Evolutionary conservation across 768 basidiomycete genomes (phyloP).

Genomic region (Boletus reticuloceps): DNA sequence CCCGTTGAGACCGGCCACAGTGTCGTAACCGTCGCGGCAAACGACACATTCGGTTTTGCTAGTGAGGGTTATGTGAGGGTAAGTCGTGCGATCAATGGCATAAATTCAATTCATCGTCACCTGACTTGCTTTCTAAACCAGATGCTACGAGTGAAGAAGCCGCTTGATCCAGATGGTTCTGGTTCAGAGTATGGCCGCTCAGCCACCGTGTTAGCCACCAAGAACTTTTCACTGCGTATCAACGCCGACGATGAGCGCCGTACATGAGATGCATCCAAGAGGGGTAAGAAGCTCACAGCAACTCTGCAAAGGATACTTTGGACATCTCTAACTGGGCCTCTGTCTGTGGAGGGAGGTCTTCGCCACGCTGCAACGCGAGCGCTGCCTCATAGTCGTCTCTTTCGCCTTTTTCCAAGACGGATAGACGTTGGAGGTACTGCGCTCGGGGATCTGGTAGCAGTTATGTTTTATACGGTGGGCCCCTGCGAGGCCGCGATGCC

Average conservation of each 20-base stretch:
- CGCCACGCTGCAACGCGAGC: constrained; percentile 35
- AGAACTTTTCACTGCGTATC: constrained; percentile 7
- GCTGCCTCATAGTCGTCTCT: constrained; percentile 16
- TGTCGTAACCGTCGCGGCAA: constrained; percentile 36
- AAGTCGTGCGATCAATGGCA: not conserved
- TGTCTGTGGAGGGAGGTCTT: constrained; percentile 19
- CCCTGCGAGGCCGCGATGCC: not conserved
- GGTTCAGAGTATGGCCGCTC: not conserved
- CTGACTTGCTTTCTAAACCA: not conserved
- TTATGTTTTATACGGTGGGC: not conserved
- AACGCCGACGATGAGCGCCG: not conserved
- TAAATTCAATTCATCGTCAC: not conserved
- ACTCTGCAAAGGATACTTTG: constrained; percentile 7
- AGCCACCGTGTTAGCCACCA: constrained; percentile 3
- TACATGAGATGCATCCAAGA: too few species aligned
- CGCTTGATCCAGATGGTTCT: not conserved
- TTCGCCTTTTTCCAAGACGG: constrained; percentile 14
- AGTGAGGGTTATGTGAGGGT: not conserved
- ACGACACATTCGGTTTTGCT: constrained; percentile 35
- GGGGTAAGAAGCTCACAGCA: constrained; percentile 4
- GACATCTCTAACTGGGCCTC: constrained; percentile 20
- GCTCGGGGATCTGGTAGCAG: constrained; percentile 3
- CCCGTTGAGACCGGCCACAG: constrained; percentile 28
- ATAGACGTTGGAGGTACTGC: constrained; percentile 2
- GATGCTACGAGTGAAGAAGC: too few species aligned